phyloP scores from a whole-genome alignment of 169 alveolate genomes.

The Eimeria necatrix region DNA sequence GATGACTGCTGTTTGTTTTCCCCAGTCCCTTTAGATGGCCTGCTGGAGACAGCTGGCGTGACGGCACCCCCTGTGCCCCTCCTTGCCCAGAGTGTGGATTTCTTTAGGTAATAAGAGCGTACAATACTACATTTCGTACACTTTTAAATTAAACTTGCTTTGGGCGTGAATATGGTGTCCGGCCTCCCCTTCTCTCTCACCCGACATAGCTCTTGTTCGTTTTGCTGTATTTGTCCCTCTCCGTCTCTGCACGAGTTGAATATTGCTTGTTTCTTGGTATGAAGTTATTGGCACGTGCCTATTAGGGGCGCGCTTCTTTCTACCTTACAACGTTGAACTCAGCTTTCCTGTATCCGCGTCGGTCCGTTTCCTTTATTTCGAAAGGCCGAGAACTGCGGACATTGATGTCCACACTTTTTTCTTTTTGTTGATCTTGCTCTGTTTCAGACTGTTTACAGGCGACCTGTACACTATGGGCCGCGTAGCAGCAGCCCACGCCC shows the following conservation, averaged over 20 bases:
- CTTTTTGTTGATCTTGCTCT: neutral
- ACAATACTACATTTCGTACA: no score
- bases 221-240: neutral
- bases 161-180: neutral
- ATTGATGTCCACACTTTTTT: no score
- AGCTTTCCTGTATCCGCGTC: no score
- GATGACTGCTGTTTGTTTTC: constrained; percentile 42
- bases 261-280: neutral
- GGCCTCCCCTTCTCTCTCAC: neutral
- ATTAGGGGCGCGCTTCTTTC: no score
- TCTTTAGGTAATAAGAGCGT: neutral
- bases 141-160: no score
- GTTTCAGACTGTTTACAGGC: constrained; percentile 48
- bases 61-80: neutral
- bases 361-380: no score
- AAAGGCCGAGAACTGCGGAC: no score
- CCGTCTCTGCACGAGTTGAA: neutral
- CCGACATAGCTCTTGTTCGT: neutral
- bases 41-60: no score
- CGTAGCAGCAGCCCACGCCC: constrained; percentile 77
- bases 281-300: no score
- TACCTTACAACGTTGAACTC: no score
- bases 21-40: constrained; percentile 1
- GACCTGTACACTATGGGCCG: constrained; percentile 65
- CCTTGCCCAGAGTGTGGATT: constrained; percentile 54